Base-by-base conservation (phyloP, 176 grass and related monocot species). In the Avena insularis region DNA sequence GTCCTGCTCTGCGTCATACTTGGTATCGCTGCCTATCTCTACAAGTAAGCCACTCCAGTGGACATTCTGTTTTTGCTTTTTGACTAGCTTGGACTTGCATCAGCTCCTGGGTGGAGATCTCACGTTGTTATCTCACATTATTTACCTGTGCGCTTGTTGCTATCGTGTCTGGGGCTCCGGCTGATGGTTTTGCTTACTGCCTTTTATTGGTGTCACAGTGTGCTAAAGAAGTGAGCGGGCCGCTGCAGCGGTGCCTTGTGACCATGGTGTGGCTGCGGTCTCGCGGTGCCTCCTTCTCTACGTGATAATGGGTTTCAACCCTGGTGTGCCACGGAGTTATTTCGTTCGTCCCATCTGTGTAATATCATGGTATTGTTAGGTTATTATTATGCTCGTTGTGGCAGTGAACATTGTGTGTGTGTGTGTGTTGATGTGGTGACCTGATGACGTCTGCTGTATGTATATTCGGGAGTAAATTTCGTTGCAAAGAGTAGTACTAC, bases 11-110 rank as follows among this genome's bases (percentile, higher is more conserved):
- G 91, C 33, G 81, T 95, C 77, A 93, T 95, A 86, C 87, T 95
- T 71, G 94, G 94, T 1, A 95, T 95, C 78, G 89, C 94, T n/a
- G 94, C 94, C 58, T 95, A 95, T 76, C 91, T 95, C 27, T 93
- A 95, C 84, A 95, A 95, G 94, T 93, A 88, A 93, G 94, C 70
- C 6, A 84, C 56, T 9, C 3, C 57, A 2, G n/a, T 83, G 9
- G 36, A 20, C 31, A 59, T 19, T 56, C 38, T 29, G 29, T 29
- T 29, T 43, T 43, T 6, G 20, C 83, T 2, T n/a, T 60, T 35
- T 38, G 16, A 65, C 4, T 35, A 55, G 0, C 11, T 33, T 35
- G 12, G 4, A 2, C 61, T 67, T 4, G 33, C 4, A 9, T 1
- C 21, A 12, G 9, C 12, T 17, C 16, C 9, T 1, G 7, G 23